These are phyloP conservation scores for Syzygium grande DNA, from an alignment of 345 rosid genomes.

Conservation along the genomic window DNA sequence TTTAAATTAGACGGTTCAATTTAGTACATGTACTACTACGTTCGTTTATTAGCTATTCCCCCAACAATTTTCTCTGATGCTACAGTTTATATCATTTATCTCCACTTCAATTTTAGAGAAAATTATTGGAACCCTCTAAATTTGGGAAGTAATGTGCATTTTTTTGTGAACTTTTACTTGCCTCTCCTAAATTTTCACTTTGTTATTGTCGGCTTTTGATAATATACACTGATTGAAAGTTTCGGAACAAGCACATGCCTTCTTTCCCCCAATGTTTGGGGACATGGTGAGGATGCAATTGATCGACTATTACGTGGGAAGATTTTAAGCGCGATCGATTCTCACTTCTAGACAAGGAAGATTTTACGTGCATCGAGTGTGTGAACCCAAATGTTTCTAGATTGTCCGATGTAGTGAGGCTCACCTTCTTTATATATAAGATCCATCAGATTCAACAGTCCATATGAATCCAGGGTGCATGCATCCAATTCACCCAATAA, in stretches of 20 bases:
- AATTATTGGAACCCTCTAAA: neutral
- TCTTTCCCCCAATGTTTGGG: neutral
- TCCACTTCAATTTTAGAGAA: neutral
- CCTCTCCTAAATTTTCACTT: neutral
- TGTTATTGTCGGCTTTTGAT: neutral
- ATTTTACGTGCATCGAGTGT: neutral
- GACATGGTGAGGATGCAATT: neutral
- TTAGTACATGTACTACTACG: neutral
- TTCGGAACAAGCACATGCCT: neutral
- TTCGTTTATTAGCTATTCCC: neutral
- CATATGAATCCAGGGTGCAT: neutral
- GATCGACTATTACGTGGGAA: neutral
- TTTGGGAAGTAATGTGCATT: neutral
- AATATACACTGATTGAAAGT: neutral
- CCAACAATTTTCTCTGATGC: neutral
- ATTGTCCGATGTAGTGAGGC: neutral
- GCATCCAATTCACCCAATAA: neutral
- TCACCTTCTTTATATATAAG: neutral
- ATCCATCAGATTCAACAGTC: neutral
- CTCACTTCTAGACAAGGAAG: neutral
- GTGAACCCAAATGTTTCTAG: neutral
- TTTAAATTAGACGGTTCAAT: accelerated
- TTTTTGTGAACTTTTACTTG: neutral
- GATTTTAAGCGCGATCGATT: neutral
- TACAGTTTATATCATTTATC: neutral